Conservation (phyloP, 805 yeast genomes). For the Wickerhamiella cacticola region DNA sequence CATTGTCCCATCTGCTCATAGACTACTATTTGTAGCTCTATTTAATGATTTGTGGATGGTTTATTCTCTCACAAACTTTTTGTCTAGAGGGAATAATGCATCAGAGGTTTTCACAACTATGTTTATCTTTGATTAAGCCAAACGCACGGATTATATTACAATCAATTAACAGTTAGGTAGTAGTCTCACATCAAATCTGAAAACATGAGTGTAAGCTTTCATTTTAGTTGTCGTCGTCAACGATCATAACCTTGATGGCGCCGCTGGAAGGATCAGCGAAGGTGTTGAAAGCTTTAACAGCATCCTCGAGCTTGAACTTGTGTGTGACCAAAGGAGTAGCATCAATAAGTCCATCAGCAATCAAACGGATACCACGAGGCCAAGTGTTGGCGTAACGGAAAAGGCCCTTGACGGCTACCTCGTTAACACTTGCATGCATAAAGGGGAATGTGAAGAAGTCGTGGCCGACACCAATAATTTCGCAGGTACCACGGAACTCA, state of each 20-base stretch:
- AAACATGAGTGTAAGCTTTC: no score
- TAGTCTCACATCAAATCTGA: no score
- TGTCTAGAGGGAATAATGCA: no score
- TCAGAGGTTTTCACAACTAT: no score
- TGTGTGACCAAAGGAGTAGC: slow-evolving; percentile 41
- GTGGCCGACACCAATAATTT: slow-evolving; percentile 43
- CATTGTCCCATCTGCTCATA: no score
- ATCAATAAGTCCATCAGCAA: slow-evolving; percentile 35
- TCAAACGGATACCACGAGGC: slow-evolving; percentile 43
- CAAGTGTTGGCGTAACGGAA: slow-evolving; percentile 46
- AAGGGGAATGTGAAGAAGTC: slow-evolving; percentile 40
- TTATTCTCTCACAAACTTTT: no score
- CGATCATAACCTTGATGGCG: slow-evolving; percentile 38
- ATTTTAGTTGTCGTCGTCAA: slow-evolving; percentile 25
- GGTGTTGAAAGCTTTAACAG: slow-evolving; percentile 36
- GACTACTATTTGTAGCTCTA: no score
- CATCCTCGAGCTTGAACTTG: slow-evolving; percentile 36
- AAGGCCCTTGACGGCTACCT: slow-evolving; percentile 40
- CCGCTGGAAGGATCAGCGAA: slow-evolving; percentile 35
- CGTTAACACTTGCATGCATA: slow-evolving; percentile 43
- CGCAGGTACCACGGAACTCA: slow-evolving; percentile 37
- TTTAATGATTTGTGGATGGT: no score
- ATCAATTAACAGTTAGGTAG: no score
- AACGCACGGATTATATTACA: no score
- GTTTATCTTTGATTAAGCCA: no score